Base-by-base conservation (phyloP, 2,329 filamentous ascomycete genomes). In the Monilinia fructigena region DNA sequence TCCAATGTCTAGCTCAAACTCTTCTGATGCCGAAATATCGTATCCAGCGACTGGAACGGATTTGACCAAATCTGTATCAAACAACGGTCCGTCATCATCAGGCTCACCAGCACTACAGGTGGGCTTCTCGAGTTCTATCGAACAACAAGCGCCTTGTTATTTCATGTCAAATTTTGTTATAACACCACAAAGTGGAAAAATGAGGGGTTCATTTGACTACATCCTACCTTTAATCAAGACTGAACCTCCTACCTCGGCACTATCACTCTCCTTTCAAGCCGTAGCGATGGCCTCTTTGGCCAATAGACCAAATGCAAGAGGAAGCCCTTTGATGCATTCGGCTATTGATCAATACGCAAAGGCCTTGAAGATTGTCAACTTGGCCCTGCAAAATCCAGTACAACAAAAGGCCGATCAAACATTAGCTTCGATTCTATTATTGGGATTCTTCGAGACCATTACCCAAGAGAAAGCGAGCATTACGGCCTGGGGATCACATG, bases 101-200 rank as follows among this genome's bases (percentile, higher is more conserved):
- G 42, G 55, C n/a, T 23, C 23, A 16, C 26, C 56, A 18, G 28
- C 23, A 20, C 11, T 55, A 63, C 47, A 52, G 26, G 23, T 40
- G 26, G 55, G 26, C n/a, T 63, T 84, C 23, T 77, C 78, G 55
- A 71, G 85, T 16, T 79, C 85, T 2, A 71, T 84, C 1, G 83
- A 86, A 26, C 79, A 85, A 67, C 81, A 83, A 69, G 86, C 86
- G 1, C 79, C 80, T 12, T 86, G 84, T 70, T 83, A 85, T 72
- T 89, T 89, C 72, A 75, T 87, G 18, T 79, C 85, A 65, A 87
- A 88, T 73, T 89, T 84, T 72, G 81, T 88, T 61, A 77, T 87
- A 16, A 71, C 85, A 12, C 84, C 86, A 26, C 77, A 77, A 18
- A 78, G 82, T 28, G 82, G 81, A n/a, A 79, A 76, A 47, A 80